Evolutionary conservation across 2,329 filamentous ascomycete species (phyloP).

Genomic region (Colletotrichum costaricense): DNA sequence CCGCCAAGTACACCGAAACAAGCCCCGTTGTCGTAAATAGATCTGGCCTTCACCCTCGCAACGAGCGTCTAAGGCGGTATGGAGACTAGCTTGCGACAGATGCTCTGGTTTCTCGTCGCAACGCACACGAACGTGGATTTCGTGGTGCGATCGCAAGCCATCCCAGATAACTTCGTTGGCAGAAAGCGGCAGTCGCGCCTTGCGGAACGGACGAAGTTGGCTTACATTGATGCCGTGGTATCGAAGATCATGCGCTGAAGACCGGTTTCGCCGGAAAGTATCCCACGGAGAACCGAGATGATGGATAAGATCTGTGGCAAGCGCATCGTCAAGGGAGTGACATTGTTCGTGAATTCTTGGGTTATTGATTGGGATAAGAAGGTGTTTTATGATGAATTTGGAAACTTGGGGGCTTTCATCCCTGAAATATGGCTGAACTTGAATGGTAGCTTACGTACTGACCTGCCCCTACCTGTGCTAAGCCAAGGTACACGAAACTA

Average conservation of each 20-base stretch:
- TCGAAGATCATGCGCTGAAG: slow-evolving; percentile 59
- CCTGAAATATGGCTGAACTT: slow-evolving; percentile 45
- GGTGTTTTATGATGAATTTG: slow-evolving; percentile 49
- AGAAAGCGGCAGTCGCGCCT: slow-evolving; percentile 50
- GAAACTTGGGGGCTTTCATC: slow-evolving; percentile 42
- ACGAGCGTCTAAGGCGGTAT: slow-evolving; percentile 45
- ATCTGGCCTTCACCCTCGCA: slow-evolving; percentile 47
- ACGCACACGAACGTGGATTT: slow-evolving; percentile 43
- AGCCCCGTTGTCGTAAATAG: slow-evolving; percentile 40
- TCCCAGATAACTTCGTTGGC: slow-evolving; percentile 55
- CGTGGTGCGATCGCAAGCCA: slow-evolving; percentile 46
- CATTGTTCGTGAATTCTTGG: slow-evolving; percentile 56
- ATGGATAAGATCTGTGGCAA: slow-evolving; percentile 51
- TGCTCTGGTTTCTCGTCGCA: slow-evolving; percentile 47
- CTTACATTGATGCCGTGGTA: slow-evolving; percentile 55
- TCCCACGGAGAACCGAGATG: slow-evolving; percentile 51
- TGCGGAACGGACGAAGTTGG: slow-evolving; percentile 50
- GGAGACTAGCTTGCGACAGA: slow-evolving; percentile 44
- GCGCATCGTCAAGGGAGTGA: slow-evolving; percentile 55
- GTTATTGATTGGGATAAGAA: slow-evolving; percentile 49
- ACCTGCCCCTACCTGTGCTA: slow-evolving; percentile 52
- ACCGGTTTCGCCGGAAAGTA: slow-evolving; percentile 48
- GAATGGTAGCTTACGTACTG: slow-evolving; percentile 37
- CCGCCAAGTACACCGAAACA: slow-evolving; percentile 41
- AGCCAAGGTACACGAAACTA: slow-evolving; percentile 60